A percentile compares a stretch with the other conserved stretches of the same genome.
Evolutionary conservation across 306 rosid genomes (phyloP).

Genomic region (Adenanthera pavonina): DNA sequence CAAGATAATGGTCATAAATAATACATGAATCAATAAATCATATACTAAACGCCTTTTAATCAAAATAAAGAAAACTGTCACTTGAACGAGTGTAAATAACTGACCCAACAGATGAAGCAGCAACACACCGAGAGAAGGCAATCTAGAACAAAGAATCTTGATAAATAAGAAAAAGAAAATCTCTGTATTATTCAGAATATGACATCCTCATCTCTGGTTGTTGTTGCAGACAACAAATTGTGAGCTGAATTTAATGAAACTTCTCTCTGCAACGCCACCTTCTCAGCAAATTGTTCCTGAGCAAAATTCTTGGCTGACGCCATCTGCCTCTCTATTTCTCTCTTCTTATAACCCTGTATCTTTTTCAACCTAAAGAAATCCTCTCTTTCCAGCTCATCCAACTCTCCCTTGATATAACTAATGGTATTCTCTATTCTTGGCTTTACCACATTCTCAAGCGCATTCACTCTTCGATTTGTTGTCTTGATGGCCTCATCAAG

Average conservation of each 20-base stretch:
- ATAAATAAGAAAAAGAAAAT: slow-evolving; percentile 28
- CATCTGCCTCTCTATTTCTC: slow-evolving; percentile 82
- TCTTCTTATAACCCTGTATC: slow-evolving; percentile 84
- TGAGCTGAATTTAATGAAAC: slow-evolving; percentile 61
- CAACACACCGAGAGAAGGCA: slow-evolving; percentile 22
- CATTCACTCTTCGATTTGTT: slow-evolving; percentile 88
- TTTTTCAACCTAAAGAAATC: slow-evolving; percentile 94
- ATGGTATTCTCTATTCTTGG: slow-evolving; percentile 87
- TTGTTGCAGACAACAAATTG: slow-evolving; percentile 58
- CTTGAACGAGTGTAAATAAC: slow-evolving; percentile 34
- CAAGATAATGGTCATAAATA: slow-evolving; percentile 33
- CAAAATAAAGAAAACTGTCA: slow-evolving; percentile 42
- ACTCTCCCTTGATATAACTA: slow-evolving; percentile 79
- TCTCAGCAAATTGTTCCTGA: slow-evolving; percentile 60
- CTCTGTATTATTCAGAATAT: slow-evolving; percentile 58
- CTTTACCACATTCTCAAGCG: slow-evolving; percentile 87
- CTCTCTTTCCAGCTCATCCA: slow-evolving; percentile 95
- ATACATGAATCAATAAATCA: slow-evolving; percentile 41
- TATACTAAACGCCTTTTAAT: slow-evolving; percentile 43
- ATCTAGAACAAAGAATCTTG: slow-evolving; percentile 23
- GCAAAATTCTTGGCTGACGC: slow-evolving; percentile 51
- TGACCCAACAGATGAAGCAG: slow-evolving; percentile 7
- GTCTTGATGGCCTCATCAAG: slow-evolving; percentile 93
- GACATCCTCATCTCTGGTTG: slow-evolving; percentile 74
- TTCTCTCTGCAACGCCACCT: slow-evolving; percentile 58